These are phyloP conservation scores for Penicillium goetzii DNA, from an alignment of 495 filamentous ascomycete genomes.

Conservation along the genomic window DNA sequence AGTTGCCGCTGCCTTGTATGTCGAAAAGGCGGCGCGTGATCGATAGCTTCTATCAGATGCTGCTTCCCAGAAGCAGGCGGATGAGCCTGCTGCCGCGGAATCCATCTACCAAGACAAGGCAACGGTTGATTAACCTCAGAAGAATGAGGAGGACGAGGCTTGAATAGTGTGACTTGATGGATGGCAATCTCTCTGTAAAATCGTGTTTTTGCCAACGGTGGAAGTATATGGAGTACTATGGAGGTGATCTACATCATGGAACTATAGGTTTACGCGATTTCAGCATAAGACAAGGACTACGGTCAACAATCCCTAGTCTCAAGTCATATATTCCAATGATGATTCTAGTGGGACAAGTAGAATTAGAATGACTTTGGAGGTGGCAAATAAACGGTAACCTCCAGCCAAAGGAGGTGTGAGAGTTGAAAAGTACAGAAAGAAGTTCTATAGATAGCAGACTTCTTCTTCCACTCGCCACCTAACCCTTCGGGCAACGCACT, in stretches of 20 bases:
- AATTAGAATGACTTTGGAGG: too few species aligned
- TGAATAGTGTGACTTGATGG: neutral
- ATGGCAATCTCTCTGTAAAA: neutral
- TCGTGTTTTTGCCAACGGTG: neutral
- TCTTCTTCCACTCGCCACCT: neutral
- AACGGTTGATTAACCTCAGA: neutral
- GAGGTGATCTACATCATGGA: too few species aligned
- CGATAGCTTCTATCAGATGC: neutral
- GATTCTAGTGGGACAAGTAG: too few species aligned
- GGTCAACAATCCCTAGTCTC: too few species aligned
- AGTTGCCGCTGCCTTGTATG: neutral
- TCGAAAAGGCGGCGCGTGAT: neutral
- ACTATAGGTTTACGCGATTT: too few species aligned
- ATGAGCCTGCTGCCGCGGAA: neutral
- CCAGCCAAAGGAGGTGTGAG: too few species aligned
- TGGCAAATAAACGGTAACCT: too few species aligned
- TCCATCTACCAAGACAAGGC: neutral
- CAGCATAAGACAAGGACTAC: too few species aligned
- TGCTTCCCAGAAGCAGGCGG: neutral
- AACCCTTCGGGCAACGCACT: neutral
- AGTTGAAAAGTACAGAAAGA: too few species aligned
- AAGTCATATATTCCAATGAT: too few species aligned
- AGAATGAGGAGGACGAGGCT: neutral
- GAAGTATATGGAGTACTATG: neutral
- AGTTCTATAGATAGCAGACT: too few species aligned